Base-by-base conservation (phyloP, 139 green algal genomes). In the Closterium sp. region DNA sequence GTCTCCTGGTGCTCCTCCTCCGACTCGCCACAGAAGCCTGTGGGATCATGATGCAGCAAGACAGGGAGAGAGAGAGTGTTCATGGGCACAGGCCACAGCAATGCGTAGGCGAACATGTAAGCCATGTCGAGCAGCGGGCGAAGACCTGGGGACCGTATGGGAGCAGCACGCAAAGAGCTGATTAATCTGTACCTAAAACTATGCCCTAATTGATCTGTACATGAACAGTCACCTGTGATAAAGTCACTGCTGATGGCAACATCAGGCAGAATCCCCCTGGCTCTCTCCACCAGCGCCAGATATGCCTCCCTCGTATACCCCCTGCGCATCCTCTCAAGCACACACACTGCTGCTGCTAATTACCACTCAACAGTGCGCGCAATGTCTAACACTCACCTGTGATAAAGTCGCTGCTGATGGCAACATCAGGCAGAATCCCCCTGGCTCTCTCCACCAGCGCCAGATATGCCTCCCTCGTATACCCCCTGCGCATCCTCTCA, bases 91-190 rank as follows among this genome's bases (percentile, higher is more conserved):
- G 38, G 38, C 38, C 97, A 95, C 1, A 97, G 94, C 66, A 95
- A 16, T 33, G 90, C 96, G 96, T 98, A 99, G 21, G 96, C 95
- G 93, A 98, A 99, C 91, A 98, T 91, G 91, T 98, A 99, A 5
- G 96, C 97, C 88, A 96, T 93, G 43, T 98, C 96, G 12, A 8
- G 89, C 96, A 99, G 16, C 90, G 88, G 0, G 94, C 92, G 25
- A 2, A 35, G 3, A n/a, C n/a, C n/a, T n/a, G n/a, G n/a, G n/a
- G n/a, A n/a, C n/a, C 38, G 83, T 94, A 99, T 93, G 21, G 98
- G 94, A 34, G 96, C 94, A 86, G 38, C 16, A 8, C 9, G 38
- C 38, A 66, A 66, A 66, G 9, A 66, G 12, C 9, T 66, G 38
- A 10, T 8, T 66, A 8, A 66, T 66, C 9, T 66, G n/a, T n/a